Evolutionary conservation across 352 stramenopile species (phyloP).

Genomic region (Phytophthora quininea): DNA sequence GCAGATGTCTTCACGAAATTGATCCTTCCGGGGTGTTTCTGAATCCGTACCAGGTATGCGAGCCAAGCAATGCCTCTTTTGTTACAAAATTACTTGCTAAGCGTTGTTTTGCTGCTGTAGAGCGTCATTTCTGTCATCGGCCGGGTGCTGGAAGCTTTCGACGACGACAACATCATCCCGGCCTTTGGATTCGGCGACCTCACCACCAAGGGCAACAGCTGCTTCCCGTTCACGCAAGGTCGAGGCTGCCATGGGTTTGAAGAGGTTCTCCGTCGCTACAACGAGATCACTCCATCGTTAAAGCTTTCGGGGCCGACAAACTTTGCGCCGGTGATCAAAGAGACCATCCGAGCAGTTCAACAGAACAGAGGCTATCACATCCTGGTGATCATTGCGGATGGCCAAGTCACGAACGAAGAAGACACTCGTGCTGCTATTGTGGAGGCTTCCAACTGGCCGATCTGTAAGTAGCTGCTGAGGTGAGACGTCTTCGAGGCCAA

Average conservation of each 20-base stretch:
- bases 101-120: slow-evolving; percentile 23
- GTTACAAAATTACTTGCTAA: background rate
- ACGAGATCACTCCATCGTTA: slow-evolving; percentile 59
- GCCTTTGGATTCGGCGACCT: slow-evolving; percentile 73
- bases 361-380: slow-evolving; percentile 72
- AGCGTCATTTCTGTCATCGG: slow-evolving; percentile 75
- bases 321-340: slow-evolving; percentile 73
- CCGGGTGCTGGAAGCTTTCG: slow-evolving; percentile 67
- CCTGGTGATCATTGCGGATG: slow-evolving; percentile 78
- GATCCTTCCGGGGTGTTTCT: slow-evolving; percentile 52
- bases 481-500: background rate
- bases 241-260: slow-evolving; percentile 54
- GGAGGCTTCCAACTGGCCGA: slow-evolving; percentile 70
- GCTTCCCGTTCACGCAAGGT: slow-evolving; percentile 44
- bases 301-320: slow-evolving; percentile 78
- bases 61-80: no score
- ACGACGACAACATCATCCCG: slow-evolving; percentile 86
- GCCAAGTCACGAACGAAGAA: slow-evolving; percentile 77
- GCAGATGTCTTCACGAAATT: slow-evolving; percentile 67
- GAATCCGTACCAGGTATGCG: slow-evolving; percentile 69
- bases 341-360: slow-evolving; percentile 54
- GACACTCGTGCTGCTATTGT: slow-evolving; percentile 65
- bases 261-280: slow-evolving; percentile 67
- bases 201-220: slow-evolving; percentile 52
- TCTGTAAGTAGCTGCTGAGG: slow-evolving; percentile 47